Percentiles rank a stretch among this genome's conserved stretches.
phyloP scores from a whole-genome alignment of 2,329 filamentous ascomycete species.

The Exophiala alcalophila region DNA sequence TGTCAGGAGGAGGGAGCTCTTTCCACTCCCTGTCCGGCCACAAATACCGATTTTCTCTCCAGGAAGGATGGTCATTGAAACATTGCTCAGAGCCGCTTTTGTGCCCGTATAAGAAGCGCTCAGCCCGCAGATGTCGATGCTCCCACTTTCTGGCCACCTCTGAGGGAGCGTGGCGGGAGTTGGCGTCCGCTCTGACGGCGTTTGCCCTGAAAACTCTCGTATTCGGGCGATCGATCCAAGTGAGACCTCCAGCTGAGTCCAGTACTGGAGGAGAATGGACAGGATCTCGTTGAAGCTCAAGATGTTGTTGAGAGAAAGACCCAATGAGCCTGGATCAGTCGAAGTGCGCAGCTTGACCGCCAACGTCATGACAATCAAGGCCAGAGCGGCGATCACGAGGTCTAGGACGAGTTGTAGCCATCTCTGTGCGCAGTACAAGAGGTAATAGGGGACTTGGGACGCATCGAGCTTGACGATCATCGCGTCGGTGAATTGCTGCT shows the following conservation, averaged over 20 bases:
- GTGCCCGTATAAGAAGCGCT: slow-evolving; percentile 19
- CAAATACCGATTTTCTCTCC: slow-evolving; percentile 44
- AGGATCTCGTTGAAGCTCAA: slow-evolving; percentile 30
- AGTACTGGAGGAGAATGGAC: slow-evolving; percentile 23
- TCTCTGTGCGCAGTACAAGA: slow-evolving; percentile 45
- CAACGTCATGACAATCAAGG: slow-evolving; percentile 28
- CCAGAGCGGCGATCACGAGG: slow-evolving; percentile 31
- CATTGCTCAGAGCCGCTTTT: slow-evolving; percentile 43
- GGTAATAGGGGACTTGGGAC: slow-evolving; percentile 46
- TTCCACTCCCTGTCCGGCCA: slow-evolving; percentile 44
- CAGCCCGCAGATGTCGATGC: slow-evolving; percentile 8
- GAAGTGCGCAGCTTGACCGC: slow-evolving; percentile 24
- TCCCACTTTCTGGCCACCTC: slow-evolving; percentile 11
- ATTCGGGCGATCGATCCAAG: slow-evolving; percentile 31
- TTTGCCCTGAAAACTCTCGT: slow-evolving; percentile 17
- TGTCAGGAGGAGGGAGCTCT: slow-evolving; percentile 43
- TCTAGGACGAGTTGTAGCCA: slow-evolving; percentile 37
- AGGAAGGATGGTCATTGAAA: slow-evolving; percentile 46
- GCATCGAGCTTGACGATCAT: slow-evolving; percentile 40
- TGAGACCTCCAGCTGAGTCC: slow-evolving; percentile 30
- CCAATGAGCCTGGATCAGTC: slow-evolving; percentile 10
- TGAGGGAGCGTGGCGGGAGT: not conserved
- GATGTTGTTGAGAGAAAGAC: slow-evolving; percentile 21
- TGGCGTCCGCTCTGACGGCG: slow-evolving; percentile 12
- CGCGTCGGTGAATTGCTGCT: slow-evolving; percentile 38